Percentiles rank a stretch among this genome's conserved stretches.
Conservation (phyloP, 768 basidiomycete species). For the Asterophora parasitica region DNA sequence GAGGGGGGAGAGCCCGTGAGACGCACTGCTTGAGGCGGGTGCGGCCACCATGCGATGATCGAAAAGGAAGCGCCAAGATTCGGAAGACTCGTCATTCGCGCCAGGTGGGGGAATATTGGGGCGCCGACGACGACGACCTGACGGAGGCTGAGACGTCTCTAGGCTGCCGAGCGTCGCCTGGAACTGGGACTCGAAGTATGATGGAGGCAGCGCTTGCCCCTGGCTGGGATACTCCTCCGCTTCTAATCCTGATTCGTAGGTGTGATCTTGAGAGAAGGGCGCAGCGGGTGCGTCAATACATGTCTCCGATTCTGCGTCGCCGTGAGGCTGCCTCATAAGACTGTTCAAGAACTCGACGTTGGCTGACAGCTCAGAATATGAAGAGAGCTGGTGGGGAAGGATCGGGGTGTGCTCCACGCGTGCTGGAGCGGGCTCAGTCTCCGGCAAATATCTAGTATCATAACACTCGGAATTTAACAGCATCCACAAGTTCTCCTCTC, state of each 20-base stretch:
- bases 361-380: constrained; percentile 22
- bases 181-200: too few relatives aligned
- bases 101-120: not conserved
- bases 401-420: not conserved
- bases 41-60: not conserved
- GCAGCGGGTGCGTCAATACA: not conserved
- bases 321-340: not conserved
- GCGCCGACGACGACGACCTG: too few relatives aligned
- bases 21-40: not conserved
- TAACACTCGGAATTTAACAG: too few relatives aligned
- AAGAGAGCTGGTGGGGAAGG: constrained; percentile 13
- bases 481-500: not conserved
- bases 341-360: constrained; percentile 16
- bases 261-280: too few relatives aligned
- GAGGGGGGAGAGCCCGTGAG: not conserved
- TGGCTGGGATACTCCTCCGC: too few relatives aligned
- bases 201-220: too few relatives aligned
- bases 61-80: not conserved
- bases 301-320: not conserved
- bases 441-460: too few relatives aligned
- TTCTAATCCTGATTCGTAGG: too few relatives aligned
- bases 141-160: too few relatives aligned
- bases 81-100: not conserved
- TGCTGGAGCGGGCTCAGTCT: not conserved
- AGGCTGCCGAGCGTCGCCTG: too few relatives aligned